Evolutionary conservation across 331 rosid species (phyloP).

Genomic region (Quercus tomentella): DNA sequence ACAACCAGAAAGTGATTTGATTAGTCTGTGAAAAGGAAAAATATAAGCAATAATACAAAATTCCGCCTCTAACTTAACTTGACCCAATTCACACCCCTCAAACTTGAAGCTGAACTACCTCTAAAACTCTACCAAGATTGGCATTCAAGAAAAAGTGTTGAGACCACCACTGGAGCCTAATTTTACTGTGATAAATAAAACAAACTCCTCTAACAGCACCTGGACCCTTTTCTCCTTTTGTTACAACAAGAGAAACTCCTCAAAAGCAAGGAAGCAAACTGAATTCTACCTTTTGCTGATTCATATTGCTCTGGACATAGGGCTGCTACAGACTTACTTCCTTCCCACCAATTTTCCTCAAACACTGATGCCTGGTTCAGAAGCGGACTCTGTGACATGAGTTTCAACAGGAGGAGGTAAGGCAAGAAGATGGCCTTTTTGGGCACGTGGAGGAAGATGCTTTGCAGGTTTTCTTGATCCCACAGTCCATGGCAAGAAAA

Average conservation of each 20-base stretch:
- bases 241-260: slow-evolving; percentile 50
- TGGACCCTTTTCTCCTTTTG: slow-evolving; percentile 25
- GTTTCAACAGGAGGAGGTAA: slow-evolving; percentile 56
- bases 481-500: slow-evolving; percentile 89
- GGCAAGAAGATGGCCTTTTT: slow-evolving; percentile 69
- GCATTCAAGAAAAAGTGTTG: slow-evolving; percentile 29
- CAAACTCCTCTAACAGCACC: slow-evolving; percentile 42
- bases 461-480: slow-evolving; percentile 72
- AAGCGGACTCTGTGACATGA: slow-evolving; percentile 41
- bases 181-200: slow-evolving; percentile 19
- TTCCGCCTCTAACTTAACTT: slow-evolving; percentile 25
- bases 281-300: slow-evolving; percentile 30
- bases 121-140: slow-evolving; percentile 32
- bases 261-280: slow-evolving; percentile 30
- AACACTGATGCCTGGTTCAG: slow-evolving; percentile 50
- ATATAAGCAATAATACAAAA: slow-evolving; percentile 46
- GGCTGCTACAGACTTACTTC: slow-evolving; percentile 32
- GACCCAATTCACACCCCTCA: slow-evolving; percentile 54
- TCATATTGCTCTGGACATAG: slow-evolving; percentile 27
- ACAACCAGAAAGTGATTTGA: slow-evolving; percentile 18
- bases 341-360: slow-evolving; percentile 29
- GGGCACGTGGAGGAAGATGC: slow-evolving; percentile 98
- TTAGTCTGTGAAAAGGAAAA: slow-evolving; percentile 26
- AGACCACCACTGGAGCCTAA: slow-evolving; percentile 38
- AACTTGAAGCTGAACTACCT: slow-evolving; percentile 37